Percentiles rank a stretch among this genome's conserved stretches.
These are phyloP conservation scores for Dioscorea zingiberensis DNA, from an alignment of 106 monocot species.

Conservation along the genomic window DNA sequence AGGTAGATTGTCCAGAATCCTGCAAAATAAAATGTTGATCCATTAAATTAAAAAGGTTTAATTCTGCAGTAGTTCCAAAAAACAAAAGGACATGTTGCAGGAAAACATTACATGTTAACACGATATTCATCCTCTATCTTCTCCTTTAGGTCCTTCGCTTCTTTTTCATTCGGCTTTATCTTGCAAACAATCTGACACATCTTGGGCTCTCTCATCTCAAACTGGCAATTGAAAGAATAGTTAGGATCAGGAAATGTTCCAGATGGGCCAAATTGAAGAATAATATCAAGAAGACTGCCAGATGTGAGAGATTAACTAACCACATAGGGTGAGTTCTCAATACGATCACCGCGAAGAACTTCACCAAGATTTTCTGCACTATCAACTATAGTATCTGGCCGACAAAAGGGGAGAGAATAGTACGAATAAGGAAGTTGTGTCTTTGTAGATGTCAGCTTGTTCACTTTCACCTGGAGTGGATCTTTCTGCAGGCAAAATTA, in stretches of 20 bases:
- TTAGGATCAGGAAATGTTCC: too few species aligned
- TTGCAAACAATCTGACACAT: constrained; percentile 86
- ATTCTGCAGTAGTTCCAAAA: background rate
- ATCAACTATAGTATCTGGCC: constrained; percentile 69
- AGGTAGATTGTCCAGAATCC: constrained; percentile 98
- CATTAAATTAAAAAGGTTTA: constrained; percentile 3
- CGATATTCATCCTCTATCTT: constrained; percentile 95
- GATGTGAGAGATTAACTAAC: constrained; percentile 27
- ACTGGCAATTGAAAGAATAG: constrained; percentile 25
- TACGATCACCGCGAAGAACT: constrained; percentile 96
- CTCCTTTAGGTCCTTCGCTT: constrained; percentile 78
- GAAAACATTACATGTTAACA: constrained; percentile 75
- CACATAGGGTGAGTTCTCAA: constrained; percentile 94
- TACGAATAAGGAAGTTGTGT: constrained; percentile 97
- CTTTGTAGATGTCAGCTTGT: constrained; percentile 89
- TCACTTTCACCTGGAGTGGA: constrained; percentile 81
- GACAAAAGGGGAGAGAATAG: constrained; percentile 94
- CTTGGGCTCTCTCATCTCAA: constrained; percentile 89
- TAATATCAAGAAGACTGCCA: background rate
- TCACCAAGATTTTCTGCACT: constrained; percentile 99
- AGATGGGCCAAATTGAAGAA: too few species aligned
- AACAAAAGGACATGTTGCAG: background rate
- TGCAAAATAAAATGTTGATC: constrained; percentile 16
- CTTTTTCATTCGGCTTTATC: constrained; percentile 48
- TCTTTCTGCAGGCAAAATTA: constrained; percentile 64